Percentiles rank a stretch among this genome's conserved stretches.
These are phyloP conservation scores for Massospora cicadina DNA, from an alignment of 371 early-diverging fungal species.

Conservation along the genomic window DNA sequence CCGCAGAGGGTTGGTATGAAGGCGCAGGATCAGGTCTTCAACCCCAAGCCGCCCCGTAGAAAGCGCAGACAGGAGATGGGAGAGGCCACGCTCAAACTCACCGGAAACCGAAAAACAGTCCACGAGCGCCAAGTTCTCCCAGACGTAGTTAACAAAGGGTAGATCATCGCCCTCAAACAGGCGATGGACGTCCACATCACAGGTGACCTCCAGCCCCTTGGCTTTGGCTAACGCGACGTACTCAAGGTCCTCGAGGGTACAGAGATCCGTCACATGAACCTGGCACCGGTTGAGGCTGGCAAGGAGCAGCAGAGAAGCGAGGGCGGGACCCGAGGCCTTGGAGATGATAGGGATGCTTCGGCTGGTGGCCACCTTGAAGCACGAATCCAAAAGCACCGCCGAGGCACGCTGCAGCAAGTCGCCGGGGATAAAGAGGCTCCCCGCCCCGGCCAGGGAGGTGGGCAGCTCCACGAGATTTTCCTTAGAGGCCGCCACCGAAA, in stretches of 20 bases:
- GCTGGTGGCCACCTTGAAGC: constrained; percentile 4
- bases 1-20: constrained; percentile 65
- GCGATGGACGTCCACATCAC: constrained; percentile 72
- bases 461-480: constrained; percentile 27
- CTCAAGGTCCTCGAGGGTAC: constrained; percentile 54
- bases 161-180: constrained; percentile 27
- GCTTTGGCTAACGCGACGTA: constrained; percentile 72
- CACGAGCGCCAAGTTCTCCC: constrained; percentile 58
- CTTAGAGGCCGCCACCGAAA: constrained; percentile 45
- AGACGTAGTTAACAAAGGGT: constrained; percentile 46
- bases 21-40: constrained; percentile 47
- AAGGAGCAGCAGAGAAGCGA: constrained; percentile 73
- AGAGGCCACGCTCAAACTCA: constrained; percentile 33
- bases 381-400: constrained; percentile 59
- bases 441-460: constrained; percentile 21
- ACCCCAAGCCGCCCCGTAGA: constrained; percentile 58
- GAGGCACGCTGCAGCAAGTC: constrained; percentile 32
- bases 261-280: constrained; percentile 75
- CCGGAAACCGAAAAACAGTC: constrained; percentile 59
- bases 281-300: constrained; percentile 62
- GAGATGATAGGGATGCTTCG: constrained; percentile 32
- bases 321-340: constrained; percentile 62
- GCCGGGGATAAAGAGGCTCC: constrained; percentile 37
- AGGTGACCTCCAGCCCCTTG: constrained; percentile 77
- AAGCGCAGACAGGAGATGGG: constrained; percentile 68